These are phyloP conservation scores for Saturnispora serradocipensis DNA, from an alignment of 805 yeast genomes.

Conservation along the genomic window DNA sequence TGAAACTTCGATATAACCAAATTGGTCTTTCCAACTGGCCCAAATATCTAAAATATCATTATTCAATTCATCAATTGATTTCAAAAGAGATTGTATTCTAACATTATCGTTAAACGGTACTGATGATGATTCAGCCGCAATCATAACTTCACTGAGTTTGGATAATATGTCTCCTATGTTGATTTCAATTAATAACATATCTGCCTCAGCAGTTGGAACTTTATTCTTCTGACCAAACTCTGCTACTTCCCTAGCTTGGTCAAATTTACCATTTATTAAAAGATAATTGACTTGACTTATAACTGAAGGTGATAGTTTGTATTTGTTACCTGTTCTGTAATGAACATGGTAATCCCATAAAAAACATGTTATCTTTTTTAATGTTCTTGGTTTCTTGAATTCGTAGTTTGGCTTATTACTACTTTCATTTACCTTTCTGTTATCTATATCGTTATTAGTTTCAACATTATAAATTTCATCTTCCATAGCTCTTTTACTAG, in stretches of 20 bases:
- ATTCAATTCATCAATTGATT: neutral
- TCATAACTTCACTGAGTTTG: conserved; percentile 2
- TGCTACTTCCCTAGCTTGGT: neutral
- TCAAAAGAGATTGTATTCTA: neutral
- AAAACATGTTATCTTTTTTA: neutral
- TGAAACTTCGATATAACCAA: neutral
- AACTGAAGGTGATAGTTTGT: conserved; percentile 1
- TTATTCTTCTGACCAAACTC: neutral
- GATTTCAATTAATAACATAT: neutral
- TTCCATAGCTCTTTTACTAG: neutral
- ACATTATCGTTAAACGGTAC: neutral
- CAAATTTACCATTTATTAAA: conserved; percentile 3
- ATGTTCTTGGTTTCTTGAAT: neutral
- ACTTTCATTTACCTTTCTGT: neutral
- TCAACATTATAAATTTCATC: neutral
- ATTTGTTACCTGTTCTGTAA: conserved; percentile 1
- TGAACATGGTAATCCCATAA: neutral
- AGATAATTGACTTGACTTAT: neutral
- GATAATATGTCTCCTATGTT: conserved; percentile 1
- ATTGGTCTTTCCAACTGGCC: conserved; percentile 5
- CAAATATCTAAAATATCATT: conserved; percentile 2
- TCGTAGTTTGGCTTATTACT: neutral
- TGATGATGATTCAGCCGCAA: neutral
- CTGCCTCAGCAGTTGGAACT: neutral
- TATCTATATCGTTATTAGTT: neutral